These are phyloP conservation scores for Fraxinus americana DNA, from an alignment of 257 asterid species.

Conservation along the genomic window DNA sequence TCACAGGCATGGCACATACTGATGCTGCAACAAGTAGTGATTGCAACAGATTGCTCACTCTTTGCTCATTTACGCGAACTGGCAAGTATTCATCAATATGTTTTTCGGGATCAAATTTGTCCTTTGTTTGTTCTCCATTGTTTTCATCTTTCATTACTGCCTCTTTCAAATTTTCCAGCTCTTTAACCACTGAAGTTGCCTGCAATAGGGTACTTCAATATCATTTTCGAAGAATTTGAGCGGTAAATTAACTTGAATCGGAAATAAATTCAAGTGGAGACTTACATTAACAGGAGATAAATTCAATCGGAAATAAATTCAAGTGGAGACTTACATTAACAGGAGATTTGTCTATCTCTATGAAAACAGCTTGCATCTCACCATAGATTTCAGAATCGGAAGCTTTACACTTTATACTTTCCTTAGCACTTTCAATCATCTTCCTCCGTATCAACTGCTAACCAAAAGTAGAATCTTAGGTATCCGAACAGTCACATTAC, in stretches of 20 bases:
- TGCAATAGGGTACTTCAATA: constrained; percentile 15
- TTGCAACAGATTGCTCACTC: constrained; percentile 65
- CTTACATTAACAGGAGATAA: constrained; percentile 46
- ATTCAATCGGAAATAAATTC: not conserved
- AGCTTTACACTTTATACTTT: constrained; percentile 47
- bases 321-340: constrained; percentile 31
- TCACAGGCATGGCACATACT: constrained; percentile 52
- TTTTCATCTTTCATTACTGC: constrained; percentile 48
- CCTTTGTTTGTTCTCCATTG: constrained; percentile 23
- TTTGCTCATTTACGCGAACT: constrained; percentile 67
- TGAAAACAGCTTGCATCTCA: constrained; percentile 57
- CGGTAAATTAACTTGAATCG: not conserved
- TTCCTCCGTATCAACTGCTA: constrained; percentile 48
- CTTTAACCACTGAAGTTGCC: constrained; percentile 40
- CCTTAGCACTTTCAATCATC: constrained; percentile 54
- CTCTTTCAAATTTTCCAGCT: constrained; percentile 50
- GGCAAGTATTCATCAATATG: constrained; percentile 54
- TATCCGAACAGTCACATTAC: not conserved
- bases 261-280: not conserved
- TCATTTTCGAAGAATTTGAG: not conserved
- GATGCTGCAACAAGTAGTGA: constrained; percentile 54
- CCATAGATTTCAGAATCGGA: constrained; percentile 57
- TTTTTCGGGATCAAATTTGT: constrained; percentile 46
- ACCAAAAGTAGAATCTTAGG: not conserved
- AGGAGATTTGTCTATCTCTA: constrained; percentile 52